These are phyloP conservation scores for Gymnopus androsaceus DNA, from an alignment of 1,284 basidiomycete species.

Conservation along the genomic window DNA sequence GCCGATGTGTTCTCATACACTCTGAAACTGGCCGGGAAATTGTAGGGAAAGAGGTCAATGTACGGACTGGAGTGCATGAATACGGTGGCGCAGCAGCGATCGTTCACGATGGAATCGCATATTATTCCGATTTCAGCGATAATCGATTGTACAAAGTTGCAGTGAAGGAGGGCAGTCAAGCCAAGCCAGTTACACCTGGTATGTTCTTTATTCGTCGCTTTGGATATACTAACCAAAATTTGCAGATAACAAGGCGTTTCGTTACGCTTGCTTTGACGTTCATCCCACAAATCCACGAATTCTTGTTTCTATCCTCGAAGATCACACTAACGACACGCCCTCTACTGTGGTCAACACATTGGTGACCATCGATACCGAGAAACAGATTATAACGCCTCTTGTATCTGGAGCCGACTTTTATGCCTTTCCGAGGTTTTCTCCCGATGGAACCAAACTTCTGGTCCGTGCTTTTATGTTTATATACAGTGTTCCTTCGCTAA, in stretches of 20 bases:
- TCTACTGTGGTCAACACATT: conserved; percentile 57
- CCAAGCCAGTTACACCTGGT: conserved; percentile 66
- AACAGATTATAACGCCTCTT: conserved; percentile 43
- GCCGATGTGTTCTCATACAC: conserved; percentile 59
- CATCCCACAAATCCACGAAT: conserved; percentile 48
- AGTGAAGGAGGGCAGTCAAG: conserved; percentile 33
- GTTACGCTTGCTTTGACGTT: conserved; percentile 58
- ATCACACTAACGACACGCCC: conserved; percentile 64
- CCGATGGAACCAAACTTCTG: conserved; percentile 56
- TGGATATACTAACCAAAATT: background rate
- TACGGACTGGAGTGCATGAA: conserved; percentile 60
- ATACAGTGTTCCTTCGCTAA: no score
- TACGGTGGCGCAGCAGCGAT: conserved; percentile 58
- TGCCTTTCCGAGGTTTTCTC: conserved; percentile 61
- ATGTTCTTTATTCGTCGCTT: conserved; percentile 17
- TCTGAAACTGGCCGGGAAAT: conserved; percentile 48
- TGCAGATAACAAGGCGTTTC: conserved; percentile 49
- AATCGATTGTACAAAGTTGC: conserved; percentile 48
- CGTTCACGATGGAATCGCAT: conserved; percentile 47
- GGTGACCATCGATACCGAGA: conserved; percentile 51
- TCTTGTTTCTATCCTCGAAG: conserved; percentile 62
- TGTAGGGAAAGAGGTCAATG: conserved; percentile 43
- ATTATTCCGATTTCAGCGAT: conserved; percentile 60
- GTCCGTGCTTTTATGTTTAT: no score
- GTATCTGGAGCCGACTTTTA: conserved; percentile 71